Percentiles rank a stretch among this genome's conserved stretches.
Evolutionary conservation across 2,329 filamentous ascomycete species (phyloP).

Genomic region (Diplodia sapinea): DNA sequence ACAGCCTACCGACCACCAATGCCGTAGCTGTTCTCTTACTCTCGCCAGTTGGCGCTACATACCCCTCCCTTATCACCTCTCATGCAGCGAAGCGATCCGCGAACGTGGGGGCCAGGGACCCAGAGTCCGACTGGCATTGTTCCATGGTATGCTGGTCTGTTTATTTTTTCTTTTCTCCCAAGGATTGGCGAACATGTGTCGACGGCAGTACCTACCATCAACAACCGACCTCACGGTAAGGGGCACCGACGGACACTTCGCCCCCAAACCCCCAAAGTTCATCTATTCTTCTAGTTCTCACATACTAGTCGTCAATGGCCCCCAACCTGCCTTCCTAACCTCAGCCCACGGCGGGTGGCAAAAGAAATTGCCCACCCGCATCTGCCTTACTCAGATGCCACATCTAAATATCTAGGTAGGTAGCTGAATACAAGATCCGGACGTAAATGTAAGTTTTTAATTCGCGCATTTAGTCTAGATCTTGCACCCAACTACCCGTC

Average conservation of each 20-base stretch:
- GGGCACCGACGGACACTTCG: neutral
- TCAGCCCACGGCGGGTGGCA: neutral
- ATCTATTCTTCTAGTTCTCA: neutral
- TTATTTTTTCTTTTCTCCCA: neutral
- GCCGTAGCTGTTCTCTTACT: constrained; percentile 2
- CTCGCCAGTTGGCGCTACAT: constrained; percentile 8
- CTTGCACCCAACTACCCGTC: too few species aligned
- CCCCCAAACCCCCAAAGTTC: neutral
- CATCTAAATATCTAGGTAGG: too few species aligned
- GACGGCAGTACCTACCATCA: neutral
- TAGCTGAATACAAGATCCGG: too few species aligned
- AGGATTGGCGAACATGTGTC: neutral
- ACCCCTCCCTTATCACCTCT: neutral
- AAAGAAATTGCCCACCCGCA: too few species aligned
- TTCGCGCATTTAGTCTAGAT: too few species aligned
- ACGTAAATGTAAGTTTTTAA: too few species aligned
- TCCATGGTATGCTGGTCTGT: neutral
- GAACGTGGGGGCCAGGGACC: constrained; percentile 21
- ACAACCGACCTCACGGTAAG: neutral
- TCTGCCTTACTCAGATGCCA: too few species aligned
- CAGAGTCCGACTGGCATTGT: neutral
- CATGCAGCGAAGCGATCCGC: constrained; percentile 15
- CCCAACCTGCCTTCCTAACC: neutral
- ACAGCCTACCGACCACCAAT: constrained; percentile 12
- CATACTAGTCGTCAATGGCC: neutral